phyloP scores from a whole-genome alignment of 352 stramenopile genomes.

The Blastocystis sp. region DNA sequence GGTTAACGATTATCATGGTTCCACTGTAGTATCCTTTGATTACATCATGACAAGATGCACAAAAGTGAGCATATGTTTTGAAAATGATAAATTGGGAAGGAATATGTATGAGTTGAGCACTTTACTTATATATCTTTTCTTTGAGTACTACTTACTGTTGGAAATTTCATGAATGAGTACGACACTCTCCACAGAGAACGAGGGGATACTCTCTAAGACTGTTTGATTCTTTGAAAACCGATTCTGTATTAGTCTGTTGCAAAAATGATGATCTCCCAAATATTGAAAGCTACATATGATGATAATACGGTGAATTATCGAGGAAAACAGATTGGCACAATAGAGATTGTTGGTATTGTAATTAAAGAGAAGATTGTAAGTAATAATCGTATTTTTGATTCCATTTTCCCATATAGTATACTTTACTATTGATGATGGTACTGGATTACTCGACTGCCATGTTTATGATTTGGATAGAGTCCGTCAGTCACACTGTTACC shows the following conservation, averaged over 20 bases:
- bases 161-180: no score
- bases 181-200: no score
- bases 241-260: neutral
- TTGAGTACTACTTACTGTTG: no score
- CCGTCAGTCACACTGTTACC: neutral
- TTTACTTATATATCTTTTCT: no score
- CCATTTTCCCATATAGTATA: neutral
- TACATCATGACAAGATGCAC: no score
- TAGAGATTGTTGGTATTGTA: conserved; percentile 25
- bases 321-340: neutral
- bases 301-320: neutral
- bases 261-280: neutral
- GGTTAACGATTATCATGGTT: neutral
- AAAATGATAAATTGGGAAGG: no score
- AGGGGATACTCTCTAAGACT: no score
- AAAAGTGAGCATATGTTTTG: no score
- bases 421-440: conserved; percentile 41
- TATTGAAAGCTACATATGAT: neutral
- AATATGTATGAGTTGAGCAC: no score
- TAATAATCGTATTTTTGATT: neutral
- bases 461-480: neutral
- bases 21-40: no score
- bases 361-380: neutral
- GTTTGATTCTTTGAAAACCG: no score
- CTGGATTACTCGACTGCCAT: neutral